Evolutionary conservation across 1,284 basidiomycete genomes (phyloP).

Genomic region (Puccinia coronata): DNA sequence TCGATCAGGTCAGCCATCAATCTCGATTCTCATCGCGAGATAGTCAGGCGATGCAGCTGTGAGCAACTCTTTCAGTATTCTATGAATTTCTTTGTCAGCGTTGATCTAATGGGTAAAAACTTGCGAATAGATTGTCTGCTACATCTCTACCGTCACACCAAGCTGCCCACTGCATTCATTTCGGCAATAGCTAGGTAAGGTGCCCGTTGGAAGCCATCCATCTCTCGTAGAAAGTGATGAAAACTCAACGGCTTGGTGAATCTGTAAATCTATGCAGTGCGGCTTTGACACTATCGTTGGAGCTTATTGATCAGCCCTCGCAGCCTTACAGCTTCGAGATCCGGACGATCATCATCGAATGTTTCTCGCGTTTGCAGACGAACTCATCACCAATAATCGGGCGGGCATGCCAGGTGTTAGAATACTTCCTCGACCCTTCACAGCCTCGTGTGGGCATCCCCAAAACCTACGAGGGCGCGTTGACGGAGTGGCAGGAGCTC

Average conservation of each 20-base stretch:
- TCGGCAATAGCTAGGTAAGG: slow-evolving; percentile 48
- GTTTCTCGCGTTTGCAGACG: slow-evolving; percentile 36
- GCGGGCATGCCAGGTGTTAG: slow-evolving; percentile 36
- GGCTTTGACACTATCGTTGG: slow-evolving; percentile 40
- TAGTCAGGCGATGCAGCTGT: slow-evolving; percentile 29
- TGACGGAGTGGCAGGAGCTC: slow-evolving; percentile 23
- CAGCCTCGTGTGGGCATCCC: slow-evolving; percentile 13
- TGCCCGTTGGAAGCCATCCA: too few species aligned
- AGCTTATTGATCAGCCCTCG: slow-evolving; percentile 28
- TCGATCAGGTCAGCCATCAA: slow-evolving; percentile 23
- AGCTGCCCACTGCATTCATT: slow-evolving; percentile 47
- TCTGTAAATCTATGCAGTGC: slow-evolving; percentile 26
- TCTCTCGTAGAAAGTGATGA: neutral
- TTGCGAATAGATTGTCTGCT: slow-evolving; percentile 24
- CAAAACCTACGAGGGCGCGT: neutral
- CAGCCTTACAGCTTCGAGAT: slow-evolving; percentile 22
- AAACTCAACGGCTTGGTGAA: neutral
- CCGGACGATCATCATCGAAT: slow-evolving; percentile 25
- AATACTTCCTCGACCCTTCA: slow-evolving; percentile 35
- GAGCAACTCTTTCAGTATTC: neutral
- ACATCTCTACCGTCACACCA: slow-evolving; percentile 40
- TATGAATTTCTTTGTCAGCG: neutral
- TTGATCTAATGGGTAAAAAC: neutral
- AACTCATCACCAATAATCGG: slow-evolving; percentile 45
- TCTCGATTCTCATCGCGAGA: slow-evolving; percentile 41